Percentiles rank a stretch among this genome's conserved stretches.
These are phyloP conservation scores for Triticum timopheevii DNA, from an alignment of 176 grass and related monocot genomes.

Conservation along the genomic window DNA sequence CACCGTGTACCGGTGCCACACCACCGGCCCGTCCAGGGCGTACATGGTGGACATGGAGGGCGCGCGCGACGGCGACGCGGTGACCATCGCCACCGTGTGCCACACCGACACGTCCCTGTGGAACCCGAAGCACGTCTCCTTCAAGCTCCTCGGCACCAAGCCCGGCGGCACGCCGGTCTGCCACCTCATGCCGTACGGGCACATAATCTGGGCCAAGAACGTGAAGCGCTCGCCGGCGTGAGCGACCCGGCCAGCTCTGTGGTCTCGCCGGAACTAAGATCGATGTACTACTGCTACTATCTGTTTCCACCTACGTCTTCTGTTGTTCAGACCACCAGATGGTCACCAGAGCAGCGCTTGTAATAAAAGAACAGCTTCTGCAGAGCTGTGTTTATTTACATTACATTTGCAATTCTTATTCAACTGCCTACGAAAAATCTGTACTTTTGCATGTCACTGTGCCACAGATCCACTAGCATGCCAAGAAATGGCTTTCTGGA, in stretches of 20 bases:
- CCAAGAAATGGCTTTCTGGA: background rate
- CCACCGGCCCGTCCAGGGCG: conserved; percentile 41
- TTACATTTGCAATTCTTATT: background rate
- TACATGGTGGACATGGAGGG: conserved; percentile 52
- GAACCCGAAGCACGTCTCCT: conserved; percentile 52
- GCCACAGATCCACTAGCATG: background rate
- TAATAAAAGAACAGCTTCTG: conserved; percentile 26
- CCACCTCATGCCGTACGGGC: conserved; percentile 57
- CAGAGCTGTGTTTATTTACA: background rate
- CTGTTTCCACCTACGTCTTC: background rate
- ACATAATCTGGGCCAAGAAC: conserved; percentile 47
- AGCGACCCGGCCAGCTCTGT: background rate
- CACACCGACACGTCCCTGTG: conserved; percentile 48
- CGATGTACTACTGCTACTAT: background rate
- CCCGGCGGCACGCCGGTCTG: conserved; percentile 41
- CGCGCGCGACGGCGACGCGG: background rate
- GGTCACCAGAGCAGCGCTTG: background rate
- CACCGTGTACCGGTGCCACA: conserved; percentile 56
- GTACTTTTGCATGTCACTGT: no score
- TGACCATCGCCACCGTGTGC: conserved; percentile 44
- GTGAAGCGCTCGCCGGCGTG: conserved; percentile 20
- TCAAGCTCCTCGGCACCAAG: conserved; percentile 54
- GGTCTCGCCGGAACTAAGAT: background rate
- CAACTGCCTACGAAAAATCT: background rate
- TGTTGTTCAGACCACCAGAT: background rate